These are phyloP conservation scores for Brassica balearica DNA, from an alignment of 441 rosid species.

Conservation along the genomic window DNA sequence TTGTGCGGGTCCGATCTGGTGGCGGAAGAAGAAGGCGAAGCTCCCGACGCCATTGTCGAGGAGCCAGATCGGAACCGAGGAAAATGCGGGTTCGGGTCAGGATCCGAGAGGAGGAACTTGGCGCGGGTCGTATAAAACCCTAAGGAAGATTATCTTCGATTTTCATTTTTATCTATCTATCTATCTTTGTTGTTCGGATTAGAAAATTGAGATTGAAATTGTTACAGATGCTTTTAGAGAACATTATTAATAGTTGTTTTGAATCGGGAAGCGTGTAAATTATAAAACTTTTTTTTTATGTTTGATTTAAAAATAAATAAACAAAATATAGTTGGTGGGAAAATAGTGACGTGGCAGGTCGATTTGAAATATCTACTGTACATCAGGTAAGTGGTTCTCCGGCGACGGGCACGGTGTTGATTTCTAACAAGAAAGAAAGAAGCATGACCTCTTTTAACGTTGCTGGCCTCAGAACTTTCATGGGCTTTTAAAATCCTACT, in stretches of 20 bases:
- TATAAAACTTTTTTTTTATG: background rate
- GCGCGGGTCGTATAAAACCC: slow-evolving; percentile 90
- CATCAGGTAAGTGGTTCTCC: slow-evolving; percentile 18
- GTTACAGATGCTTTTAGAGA: slow-evolving; percentile 7
- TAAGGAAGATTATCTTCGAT: slow-evolving; percentile 51
- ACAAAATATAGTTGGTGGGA: slow-evolving; percentile 56
- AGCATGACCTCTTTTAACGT: background rate
- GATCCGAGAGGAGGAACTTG: slow-evolving; percentile 54
- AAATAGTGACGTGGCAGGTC: slow-evolving; percentile 49
- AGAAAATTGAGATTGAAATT: background rate
- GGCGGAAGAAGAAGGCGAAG: slow-evolving; percentile 66
- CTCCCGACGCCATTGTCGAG: slow-evolving; percentile 70
- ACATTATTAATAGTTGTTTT: slow-evolving; percentile 31
- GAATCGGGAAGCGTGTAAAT: slow-evolving; percentile 40
- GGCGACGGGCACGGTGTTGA: slow-evolving; percentile 7
- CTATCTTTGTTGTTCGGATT: background rate
- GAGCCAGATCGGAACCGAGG: slow-evolving; percentile 43
- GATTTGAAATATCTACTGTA: slow-evolving; percentile 60
- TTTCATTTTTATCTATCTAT: background rate
- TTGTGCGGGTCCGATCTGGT: slow-evolving; percentile 72
- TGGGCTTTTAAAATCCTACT: slow-evolving; percentile 33
- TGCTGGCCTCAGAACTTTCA: slow-evolving; percentile 27
- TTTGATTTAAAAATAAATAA: background rate
- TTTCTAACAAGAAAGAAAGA: background rate
- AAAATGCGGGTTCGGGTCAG: slow-evolving; percentile 58